Evolutionary conservation across 2,329 filamentous ascomycete genomes (phyloP), one percentile per base, ranked within the genome.

Genomic region (Acarospora socialis): DNA sequence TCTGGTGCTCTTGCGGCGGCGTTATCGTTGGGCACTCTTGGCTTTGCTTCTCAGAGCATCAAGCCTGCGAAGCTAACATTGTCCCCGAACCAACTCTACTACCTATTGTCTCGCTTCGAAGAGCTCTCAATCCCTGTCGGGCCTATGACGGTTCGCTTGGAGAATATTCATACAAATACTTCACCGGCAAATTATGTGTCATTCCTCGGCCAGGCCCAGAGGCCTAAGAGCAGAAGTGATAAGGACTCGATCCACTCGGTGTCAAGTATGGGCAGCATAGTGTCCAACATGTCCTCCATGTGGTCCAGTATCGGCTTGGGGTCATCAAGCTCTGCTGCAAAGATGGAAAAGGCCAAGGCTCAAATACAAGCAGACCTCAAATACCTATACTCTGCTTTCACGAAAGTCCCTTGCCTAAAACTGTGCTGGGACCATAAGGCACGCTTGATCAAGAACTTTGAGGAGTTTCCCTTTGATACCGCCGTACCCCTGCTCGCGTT

Each of bases 391-490:
- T 95, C 90, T 24, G 83, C 90, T 35, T 98, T 95, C 52, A 98
- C 90, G 49, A 98, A 95, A 60, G 92, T 98, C 25, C 90, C 90
- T 0, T 93, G 82, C 50, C 64, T 98, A 41, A 76, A 79, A 42
- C 65, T 98, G 34, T 77, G 86, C 17, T 86, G 86, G n/a, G 90
- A 98, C 55, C 86, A 84, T 63, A 81, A 83, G 44, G 86, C 87
- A 29, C 77, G 80, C 32, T 64, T 94, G 39, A 94, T 98, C 45
- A 72, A 77, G 43, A 87, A 87, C 17, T 95, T 90, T 51, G 90
- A 98, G 56, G 87, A 94, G 56, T 98, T 95, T 45, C 90, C 90
- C 3, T 94, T 95, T 55, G 90, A 98, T 56, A 93, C 83, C 15
- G 90, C 90, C 13, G 90, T 98, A 18, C 90, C 90, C 13, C 66